Percentiles rank a stretch among this genome's conserved stretches.
Conservation (phyloP, 2,329 filamentous ascomycete species). For the Taxawa tesnikishii region DNA sequence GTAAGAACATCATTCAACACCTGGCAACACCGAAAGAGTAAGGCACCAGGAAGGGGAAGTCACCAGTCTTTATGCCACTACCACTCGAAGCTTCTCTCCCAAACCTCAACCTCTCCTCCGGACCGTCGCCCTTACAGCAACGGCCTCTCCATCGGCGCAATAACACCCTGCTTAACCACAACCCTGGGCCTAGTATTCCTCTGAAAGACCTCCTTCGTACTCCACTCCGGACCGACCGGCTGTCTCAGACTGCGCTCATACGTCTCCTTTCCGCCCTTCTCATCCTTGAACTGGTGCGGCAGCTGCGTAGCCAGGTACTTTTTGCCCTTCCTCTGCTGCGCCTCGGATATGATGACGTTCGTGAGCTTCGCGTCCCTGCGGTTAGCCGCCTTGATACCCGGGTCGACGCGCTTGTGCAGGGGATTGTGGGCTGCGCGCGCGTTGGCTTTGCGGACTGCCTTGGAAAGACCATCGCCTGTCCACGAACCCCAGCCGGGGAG, state of each 20-base stretch:
- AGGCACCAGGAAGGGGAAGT: too few species aligned
- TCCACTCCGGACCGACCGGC: conserved; percentile 88
- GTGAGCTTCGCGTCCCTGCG: conserved; percentile 74
- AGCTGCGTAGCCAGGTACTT: conserved; percentile 76
- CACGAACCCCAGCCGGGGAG: conserved; percentile 91
- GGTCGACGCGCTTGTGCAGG: conserved; percentile 45
- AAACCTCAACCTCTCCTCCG: too few species aligned
- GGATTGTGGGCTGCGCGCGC: conserved; percentile 37
- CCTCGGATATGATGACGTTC: conserved; percentile 86
- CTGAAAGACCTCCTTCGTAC: conserved; percentile 92
- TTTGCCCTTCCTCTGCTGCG: conserved; percentile 76
- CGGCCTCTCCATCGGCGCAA: conserved; percentile 78
- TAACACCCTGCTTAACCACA: conserved; percentile 80
- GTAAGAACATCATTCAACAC: too few species aligned
- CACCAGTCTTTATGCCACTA: too few species aligned
- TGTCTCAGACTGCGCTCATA: conserved; percentile 81
- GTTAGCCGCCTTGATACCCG: conserved; percentile 63
- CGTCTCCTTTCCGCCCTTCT: conserved; percentile 69
- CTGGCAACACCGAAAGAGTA: too few species aligned
- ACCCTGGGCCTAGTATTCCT: conserved; percentile 78
- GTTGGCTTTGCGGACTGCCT: conserved; percentile 53
- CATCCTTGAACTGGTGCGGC: conserved; percentile 85
- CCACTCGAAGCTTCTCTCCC: too few species aligned
- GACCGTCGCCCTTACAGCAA: conserved; percentile 26
- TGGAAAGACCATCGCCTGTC: conserved; percentile 72